phyloP scores from a whole-genome alignment of 129 eudicot genomes.

The Escallonia rubra region DNA sequence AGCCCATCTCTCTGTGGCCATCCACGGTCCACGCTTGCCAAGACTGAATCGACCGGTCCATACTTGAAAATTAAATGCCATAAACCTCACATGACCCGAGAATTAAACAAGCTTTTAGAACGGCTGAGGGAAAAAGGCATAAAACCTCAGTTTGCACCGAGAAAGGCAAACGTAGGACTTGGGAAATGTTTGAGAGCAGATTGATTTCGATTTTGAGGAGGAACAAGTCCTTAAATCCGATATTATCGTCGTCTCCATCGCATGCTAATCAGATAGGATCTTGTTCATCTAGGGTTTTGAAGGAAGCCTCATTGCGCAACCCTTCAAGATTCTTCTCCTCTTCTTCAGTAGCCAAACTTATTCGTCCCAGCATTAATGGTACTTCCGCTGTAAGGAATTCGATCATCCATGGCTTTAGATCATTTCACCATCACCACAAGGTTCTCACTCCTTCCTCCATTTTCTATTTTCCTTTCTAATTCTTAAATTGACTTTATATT shows the following conservation, averaged over 20 bases:
- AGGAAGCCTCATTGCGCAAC: conserved; percentile 12
- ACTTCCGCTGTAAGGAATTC: conserved; percentile 26
- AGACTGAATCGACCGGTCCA: conserved; percentile 22
- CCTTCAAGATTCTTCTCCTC: conserved; percentile 23
- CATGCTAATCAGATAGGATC: neutral
- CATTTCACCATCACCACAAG: conserved; percentile 41
- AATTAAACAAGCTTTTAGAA: too few relatives aligned
- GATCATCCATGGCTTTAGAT: conserved; percentile 36
- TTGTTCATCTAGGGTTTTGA: conserved; percentile 2
- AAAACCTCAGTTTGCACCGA: conserved; percentile 14
- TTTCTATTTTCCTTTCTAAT: neutral
- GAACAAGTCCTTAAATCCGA: conserved; percentile 26
- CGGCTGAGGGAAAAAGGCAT: neutral
- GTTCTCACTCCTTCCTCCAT: conserved; percentile 16
- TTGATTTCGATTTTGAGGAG: conserved; percentile 40
- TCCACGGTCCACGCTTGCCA: conserved; percentile 12
- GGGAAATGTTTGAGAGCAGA: conserved; percentile 53
- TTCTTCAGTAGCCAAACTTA: neutral
- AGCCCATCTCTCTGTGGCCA: conserved; percentile 3
- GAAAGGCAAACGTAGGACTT: neutral
- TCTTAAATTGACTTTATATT: neutral
- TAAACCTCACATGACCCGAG: too few relatives aligned
- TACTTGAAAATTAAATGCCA: too few relatives aligned
- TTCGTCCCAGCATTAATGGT: conserved; percentile 12
- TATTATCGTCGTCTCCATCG: conserved; percentile 15